Evolutionary conservation across 23 red algal species (phyloP).

Genomic region (Chondrus crispus): DNA sequence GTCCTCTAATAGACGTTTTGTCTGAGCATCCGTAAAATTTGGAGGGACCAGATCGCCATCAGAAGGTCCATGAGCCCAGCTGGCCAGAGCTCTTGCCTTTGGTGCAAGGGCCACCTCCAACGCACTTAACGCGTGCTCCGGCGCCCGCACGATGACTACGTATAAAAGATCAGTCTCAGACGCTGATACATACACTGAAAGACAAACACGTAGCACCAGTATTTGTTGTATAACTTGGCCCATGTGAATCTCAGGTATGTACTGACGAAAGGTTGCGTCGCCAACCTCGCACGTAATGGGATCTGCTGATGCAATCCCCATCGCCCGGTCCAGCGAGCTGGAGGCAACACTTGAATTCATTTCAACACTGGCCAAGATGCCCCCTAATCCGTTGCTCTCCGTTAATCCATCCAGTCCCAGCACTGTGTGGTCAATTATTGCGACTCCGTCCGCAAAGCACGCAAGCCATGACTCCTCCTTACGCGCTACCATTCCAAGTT

Average conservation of each 20-base stretch:
- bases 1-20: background rate
- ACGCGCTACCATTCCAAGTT: background rate
- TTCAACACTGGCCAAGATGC: background rate
- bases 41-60: background rate
- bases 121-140: background rate
- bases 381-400: background rate
- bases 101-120: background rate
- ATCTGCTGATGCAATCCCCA: background rate
- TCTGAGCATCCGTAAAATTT: background rate
- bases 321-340: background rate
- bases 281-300: background rate
- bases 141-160: background rate
- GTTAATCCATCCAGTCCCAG: background rate
- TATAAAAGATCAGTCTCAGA: background rate
- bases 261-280: background rate
- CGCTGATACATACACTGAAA: background rate
- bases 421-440: too few relatives aligned
- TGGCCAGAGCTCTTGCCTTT: background rate
- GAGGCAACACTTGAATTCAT: background rate
- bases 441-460: background rate
- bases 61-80: background rate
- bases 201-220: background rate
- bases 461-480: background rate
- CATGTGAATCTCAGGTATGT: background rate
- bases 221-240: background rate